Base-by-base conservation (phyloP, 768 basidiomycete species). In the Podaxis carcinomalis region DNA sequence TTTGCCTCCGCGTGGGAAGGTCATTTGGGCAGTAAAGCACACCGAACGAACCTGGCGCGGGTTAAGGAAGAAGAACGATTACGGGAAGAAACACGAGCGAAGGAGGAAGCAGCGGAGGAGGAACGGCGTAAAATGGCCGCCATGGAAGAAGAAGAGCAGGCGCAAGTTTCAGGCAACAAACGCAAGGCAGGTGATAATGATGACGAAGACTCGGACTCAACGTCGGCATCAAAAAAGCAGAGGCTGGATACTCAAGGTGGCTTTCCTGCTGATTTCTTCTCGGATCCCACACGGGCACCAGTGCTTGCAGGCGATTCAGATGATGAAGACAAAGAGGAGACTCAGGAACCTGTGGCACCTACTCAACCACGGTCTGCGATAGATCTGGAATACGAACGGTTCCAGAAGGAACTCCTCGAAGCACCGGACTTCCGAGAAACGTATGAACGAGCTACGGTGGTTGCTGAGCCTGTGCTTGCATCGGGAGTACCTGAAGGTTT, bases 1-100 rank as follows among this genome's bases (percentile, higher is more conserved):
- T 85, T 92, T 67, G 81, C 89, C 2, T 84, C 88, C 25, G 88
- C 89, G n/a, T 94, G 92, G 92, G 86, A 92, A 62, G 90, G 92
- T 21, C 92, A 94, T 73, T 70, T 94, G 19, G 91, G 88, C 11
- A 91, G 88, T 74, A 93, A 93, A 74, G 73, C 73, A 1, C 92
- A 94, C 69, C 84, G 92, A 36, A 86, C 78, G 42, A 87, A 84
- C 67, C 84, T 87, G 16, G 78, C 79, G 10, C 81, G 82, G 16
- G 68, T 86, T 47, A 83, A 78, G 63, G 84, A 86, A 67, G 80
- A 86, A 65, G 83, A 87, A 61, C 74, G 70, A 56, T 65, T 65
- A 37, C 74, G 70, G 57, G 78, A 76, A 67, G 77, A 75, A 59
- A 61, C 73, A 62, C 72, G 64, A 57, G 62, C 60, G 62, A 68